Percentiles rank a stretch among this genome's conserved stretches.
These are phyloP conservation scores for Mucor ambiguus DNA, from an alignment of 371 early-diverging fungal genomes.

Conservation along the genomic window DNA sequence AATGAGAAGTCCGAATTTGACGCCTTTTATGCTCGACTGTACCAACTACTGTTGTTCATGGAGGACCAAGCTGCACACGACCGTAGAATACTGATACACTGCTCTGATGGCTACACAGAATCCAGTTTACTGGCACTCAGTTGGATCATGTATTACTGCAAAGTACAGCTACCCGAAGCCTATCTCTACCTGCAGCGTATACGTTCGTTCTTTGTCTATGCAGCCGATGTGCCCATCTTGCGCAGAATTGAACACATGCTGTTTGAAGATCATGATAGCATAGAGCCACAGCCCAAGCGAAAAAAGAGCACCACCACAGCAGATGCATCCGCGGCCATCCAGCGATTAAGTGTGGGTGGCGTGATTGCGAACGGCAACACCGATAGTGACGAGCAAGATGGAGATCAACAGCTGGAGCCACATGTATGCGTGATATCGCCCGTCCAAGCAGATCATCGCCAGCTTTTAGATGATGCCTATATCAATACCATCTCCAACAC, in stretches of 20 bases:
- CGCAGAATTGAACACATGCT: slow-evolving; percentile 30
- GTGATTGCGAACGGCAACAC: background rate
- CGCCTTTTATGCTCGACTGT: slow-evolving; percentile 27
- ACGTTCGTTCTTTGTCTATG: slow-evolving; percentile 67
- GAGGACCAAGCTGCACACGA: slow-evolving; percentile 35
- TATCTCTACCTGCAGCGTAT: slow-evolving; percentile 59
- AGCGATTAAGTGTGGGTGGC: background rate
- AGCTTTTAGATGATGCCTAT: slow-evolving; percentile 26
- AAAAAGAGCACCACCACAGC: slow-evolving; percentile 9
- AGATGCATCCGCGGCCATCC: background rate
- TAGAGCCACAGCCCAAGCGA: slow-evolving; percentile 22
- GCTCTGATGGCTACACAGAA: slow-evolving; percentile 68
- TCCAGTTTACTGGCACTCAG: slow-evolving; percentile 52
- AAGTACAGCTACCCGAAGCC: slow-evolving; percentile 56
- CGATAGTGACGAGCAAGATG: background rate
- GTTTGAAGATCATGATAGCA: slow-evolving; percentile 20
- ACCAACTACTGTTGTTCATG: slow-evolving; percentile 44
- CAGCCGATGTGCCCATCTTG: slow-evolving; percentile 52
- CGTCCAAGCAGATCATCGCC: slow-evolving; percentile 9
- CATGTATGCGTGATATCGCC: background rate
- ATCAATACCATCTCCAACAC: slow-evolving; percentile 36
- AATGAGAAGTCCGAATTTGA: slow-evolving; percentile 28
- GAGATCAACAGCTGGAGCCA: background rate
- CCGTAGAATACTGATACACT: slow-evolving; percentile 58
- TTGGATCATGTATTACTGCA: slow-evolving; percentile 59